Percentiles rank a stretch among this genome's conserved stretches.
These are phyloP conservation scores for Helotiales sp. DNA, from an alignment of 2,329 filamentous ascomycete species.

Conservation along the genomic window DNA sequence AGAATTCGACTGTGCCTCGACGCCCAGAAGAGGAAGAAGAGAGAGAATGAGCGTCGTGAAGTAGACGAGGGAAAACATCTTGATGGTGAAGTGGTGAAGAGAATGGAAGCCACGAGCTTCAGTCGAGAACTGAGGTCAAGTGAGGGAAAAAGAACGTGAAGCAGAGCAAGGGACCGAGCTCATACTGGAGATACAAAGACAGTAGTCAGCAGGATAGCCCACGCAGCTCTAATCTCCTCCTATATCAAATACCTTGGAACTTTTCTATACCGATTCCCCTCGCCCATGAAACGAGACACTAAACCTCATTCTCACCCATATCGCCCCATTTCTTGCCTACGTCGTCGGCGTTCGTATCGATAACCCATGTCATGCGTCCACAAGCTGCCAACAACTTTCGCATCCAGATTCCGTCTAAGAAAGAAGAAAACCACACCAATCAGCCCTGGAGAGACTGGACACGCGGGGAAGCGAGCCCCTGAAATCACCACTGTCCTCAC, in stretches of 20 bases:
- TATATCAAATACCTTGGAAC: not conserved
- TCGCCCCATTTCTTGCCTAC: not conserved
- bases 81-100: not conserved
- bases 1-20: conserved; percentile 12
- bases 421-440: too few species aligned
- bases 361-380: not conserved
- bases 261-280: not conserved
- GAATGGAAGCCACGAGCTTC: not conserved
- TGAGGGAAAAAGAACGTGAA: not conserved
- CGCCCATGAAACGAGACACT: not conserved
- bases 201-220: not conserved
- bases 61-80: not conserved
- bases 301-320: not conserved
- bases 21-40: conserved; percentile 1
- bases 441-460: too few species aligned
- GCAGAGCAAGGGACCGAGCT: too few species aligned
- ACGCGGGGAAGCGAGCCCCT: not conserved
- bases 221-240: not conserved
- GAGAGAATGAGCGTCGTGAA: not conserved
- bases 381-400: too few species aligned
- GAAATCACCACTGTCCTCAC: not conserved
- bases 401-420: too few species aligned
- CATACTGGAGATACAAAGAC: too few species aligned
- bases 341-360: not conserved
- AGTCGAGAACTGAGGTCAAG: not conserved